Evolutionary conservation across 129 eudicot species (phyloP).

Genomic region (Silybum marianum): DNA sequence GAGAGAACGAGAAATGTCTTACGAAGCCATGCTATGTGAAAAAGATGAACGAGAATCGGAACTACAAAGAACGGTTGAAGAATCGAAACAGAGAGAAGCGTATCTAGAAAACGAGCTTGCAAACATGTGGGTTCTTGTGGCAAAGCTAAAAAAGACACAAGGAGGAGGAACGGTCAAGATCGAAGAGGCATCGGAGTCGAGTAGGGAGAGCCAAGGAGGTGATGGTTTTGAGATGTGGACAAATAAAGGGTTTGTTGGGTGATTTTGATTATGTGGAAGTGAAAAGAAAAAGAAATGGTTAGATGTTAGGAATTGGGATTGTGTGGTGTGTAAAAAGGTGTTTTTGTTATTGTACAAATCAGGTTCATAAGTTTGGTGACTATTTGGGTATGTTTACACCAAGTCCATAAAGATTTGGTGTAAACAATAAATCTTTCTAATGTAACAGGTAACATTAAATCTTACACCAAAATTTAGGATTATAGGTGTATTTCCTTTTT

Average conservation of each 20-base stretch:
- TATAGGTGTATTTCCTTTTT: no score
- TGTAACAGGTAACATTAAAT: neutral
- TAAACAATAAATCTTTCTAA: no score
- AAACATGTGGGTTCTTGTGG: conserved; percentile 96
- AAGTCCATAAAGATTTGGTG: no score
- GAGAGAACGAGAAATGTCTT: conserved; percentile 76
- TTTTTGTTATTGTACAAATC: conserved; percentile 35
- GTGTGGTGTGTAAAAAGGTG: conserved; percentile 31
- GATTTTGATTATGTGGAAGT: neutral
- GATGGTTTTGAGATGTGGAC: conserved; percentile 41
- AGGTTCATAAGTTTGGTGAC: conserved; percentile 5
- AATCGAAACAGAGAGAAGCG: conserved; percentile 87
- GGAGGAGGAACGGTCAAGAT: conserved; percentile 34
- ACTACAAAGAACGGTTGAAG: conserved; percentile 66
- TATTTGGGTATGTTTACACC: neutral
- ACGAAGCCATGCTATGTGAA: conserved; percentile 73
- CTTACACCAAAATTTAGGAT: neutral
- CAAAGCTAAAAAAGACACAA: conserved; percentile 78
- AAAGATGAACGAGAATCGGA: conserved; percentile 71
- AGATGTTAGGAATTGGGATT: conserved; percentile 29
- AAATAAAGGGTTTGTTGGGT: conserved; percentile 25
- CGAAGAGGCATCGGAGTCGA: conserved; percentile 43
- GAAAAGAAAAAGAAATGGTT: conserved; percentile 13
- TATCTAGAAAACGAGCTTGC: conserved; percentile 96
- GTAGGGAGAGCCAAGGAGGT: conserved; percentile 29